Percentiles rank a stretch among this genome's conserved stretches.
Conservation (phyloP, 345 rosid species). For the Nephelium lappaceum region DNA sequence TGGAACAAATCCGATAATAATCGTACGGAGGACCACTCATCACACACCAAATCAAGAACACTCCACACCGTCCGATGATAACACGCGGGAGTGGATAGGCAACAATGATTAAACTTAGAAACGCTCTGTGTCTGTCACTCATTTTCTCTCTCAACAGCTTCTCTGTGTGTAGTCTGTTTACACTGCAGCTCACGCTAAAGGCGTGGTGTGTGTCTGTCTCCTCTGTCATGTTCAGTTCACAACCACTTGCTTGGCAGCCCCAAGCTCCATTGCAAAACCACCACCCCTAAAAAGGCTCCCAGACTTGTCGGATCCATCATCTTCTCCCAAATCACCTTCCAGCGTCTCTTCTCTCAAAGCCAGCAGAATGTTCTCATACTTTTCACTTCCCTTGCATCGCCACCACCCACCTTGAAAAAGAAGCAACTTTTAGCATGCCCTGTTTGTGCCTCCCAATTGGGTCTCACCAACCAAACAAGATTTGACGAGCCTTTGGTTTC, state of each 20-base stretch:
- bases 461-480: slow-evolving; percentile 21
- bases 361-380: slow-evolving; percentile 78
- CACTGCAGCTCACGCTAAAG: slow-evolving; percentile 82
- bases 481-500: slow-evolving; percentile 68
- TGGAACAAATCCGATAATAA: too few relatives aligned
- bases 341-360: slow-evolving; percentile 71
- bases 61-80: neutral
- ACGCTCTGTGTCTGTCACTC: slow-evolving; percentile 1
- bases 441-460: slow-evolving; percentile 58
- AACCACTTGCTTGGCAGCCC: slow-evolving; percentile 60
- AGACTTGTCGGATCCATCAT: slow-evolving; percentile 37
- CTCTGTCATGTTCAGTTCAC: slow-evolving; percentile 51
- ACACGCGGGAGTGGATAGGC: neutral
- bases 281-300: too few relatives aligned
- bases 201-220: slow-evolving; percentile 51
- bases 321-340: slow-evolving; percentile 78
- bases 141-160: slow-evolving; percentile 22
- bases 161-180: slow-evolving; percentile 15
- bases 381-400: slow-evolving; percentile 79
- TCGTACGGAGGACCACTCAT: too few relatives aligned
- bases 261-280: slow-evolving; percentile 47
- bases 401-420: slow-evolving; percentile 44
- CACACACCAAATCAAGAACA: neutral
- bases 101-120: too few relatives aligned
- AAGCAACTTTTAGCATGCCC: slow-evolving; percentile 62